A percentile compares a stretch with the other conserved stretches of the same genome.
Evolutionary conservation across 140 eudicot species (phyloP).

Genomic region (Ambrosia hybrid): DNA sequence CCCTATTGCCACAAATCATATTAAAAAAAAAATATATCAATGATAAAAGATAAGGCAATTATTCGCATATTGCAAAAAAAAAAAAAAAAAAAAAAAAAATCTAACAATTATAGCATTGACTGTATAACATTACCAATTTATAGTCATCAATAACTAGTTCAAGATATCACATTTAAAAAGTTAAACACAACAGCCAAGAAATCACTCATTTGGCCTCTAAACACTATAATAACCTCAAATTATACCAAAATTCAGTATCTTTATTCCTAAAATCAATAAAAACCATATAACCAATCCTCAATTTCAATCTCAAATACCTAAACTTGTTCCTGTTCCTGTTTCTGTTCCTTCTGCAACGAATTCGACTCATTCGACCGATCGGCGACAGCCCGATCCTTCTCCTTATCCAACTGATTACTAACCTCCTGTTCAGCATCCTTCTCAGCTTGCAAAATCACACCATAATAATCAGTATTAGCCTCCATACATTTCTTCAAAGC

Average conservation of each 20-base stretch:
- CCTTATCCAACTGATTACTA: constrained; percentile 28
- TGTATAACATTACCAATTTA: no score
- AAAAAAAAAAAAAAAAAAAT: no score
- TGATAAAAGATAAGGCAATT: no score
- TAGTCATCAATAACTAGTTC: no score
- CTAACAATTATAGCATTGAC: no score
- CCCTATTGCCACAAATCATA: no score
- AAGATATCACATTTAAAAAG: no score
- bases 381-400: constrained; percentile 9
- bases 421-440: constrained; percentile 31
- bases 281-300: constrained; percentile 13
- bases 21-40: no score
- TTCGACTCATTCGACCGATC: background rate
- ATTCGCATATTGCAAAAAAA: no score
- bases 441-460: constrained; percentile 42
- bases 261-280: constrained; percentile 27
- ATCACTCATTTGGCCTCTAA: constrained; percentile 33
- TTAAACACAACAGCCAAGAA: constrained; percentile 25
- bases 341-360: background rate
- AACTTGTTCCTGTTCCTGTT: background rate
- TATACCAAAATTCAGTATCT: constrained; percentile 15
- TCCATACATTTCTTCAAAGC: constrained; percentile 49
- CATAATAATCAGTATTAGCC: constrained; percentile 47
- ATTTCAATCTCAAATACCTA: constrained; percentile 15
- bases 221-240: background rate